Percentiles rank a stretch among this genome's conserved stretches.
Conservation (phyloP, 345 rosid species). For the Hirschfeldia incana region DNA sequence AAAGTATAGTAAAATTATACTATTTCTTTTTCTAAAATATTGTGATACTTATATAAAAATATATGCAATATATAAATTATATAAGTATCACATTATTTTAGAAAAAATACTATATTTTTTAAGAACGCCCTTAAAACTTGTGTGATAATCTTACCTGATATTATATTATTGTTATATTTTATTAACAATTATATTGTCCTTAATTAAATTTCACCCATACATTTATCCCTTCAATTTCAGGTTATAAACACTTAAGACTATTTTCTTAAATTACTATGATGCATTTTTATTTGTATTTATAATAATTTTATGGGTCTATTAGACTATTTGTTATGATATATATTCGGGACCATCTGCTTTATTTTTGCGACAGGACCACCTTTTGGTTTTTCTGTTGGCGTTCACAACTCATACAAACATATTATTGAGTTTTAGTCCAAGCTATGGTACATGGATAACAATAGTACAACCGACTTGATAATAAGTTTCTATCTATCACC, state of each 20-base stretch:
- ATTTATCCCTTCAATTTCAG: neutral
- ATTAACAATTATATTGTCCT: neutral
- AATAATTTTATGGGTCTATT: neutral
- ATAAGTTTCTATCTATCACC: conserved; percentile 1
- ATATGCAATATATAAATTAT: no score
- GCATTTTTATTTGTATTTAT: neutral
- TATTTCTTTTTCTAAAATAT: no score
- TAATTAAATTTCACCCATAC: conserved; percentile 9
- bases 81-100: neutral
- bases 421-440: neutral
- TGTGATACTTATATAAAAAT: no score
- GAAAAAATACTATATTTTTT: neutral
- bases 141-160: neutral
- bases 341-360: conserved; percentile 8
- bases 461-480: neutral
- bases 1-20: no score
- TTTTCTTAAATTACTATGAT: conserved; percentile 13
- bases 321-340: neutral
- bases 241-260: neutral
- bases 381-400: neutral
- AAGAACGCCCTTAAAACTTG: neutral
- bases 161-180: neutral
- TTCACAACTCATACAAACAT: conserved; percentile 12
- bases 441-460: neutral
- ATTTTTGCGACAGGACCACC: conserved; percentile 11